A percentile compares a stretch with the other conserved stretches of the same genome.
These are phyloP conservation scores for Erodium maritimum DNA, from an alignment of 345 rosid genomes.

Conservation along the genomic window DNA sequence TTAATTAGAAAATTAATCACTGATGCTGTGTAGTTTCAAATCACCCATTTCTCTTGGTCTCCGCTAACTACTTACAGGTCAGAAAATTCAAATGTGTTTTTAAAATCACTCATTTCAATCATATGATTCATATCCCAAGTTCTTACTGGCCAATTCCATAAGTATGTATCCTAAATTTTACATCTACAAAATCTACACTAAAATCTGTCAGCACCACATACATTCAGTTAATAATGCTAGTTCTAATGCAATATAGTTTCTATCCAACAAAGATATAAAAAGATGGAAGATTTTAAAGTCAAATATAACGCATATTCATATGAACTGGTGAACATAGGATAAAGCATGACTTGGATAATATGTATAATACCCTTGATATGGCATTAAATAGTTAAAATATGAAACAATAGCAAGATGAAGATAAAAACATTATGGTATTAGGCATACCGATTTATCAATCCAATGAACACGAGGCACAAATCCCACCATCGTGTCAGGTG, in stretches of 20 bases:
- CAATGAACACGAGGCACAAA: constrained; percentile 86
- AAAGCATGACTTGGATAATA: background rate
- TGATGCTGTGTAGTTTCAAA: background rate
- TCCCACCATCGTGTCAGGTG: constrained; percentile 82
- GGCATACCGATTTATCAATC: constrained; percentile 47
- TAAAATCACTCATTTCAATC: too few species aligned
- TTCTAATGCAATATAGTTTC: too few species aligned
- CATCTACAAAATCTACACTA: too few species aligned
- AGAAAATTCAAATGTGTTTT: background rate
- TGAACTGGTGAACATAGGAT: background rate
- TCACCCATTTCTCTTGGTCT: background rate
- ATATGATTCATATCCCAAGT: too few species aligned
- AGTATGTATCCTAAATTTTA: too few species aligned
- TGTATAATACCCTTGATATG: background rate
- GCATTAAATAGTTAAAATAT: background rate
- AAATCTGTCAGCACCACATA: too few species aligned
- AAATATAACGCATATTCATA: background rate
- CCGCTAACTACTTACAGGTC: background rate
- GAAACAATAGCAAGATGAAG: background rate
- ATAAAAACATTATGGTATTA: background rate
- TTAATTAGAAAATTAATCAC: background rate
- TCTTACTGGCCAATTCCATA: too few species aligned
- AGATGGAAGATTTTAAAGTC: too few species aligned
- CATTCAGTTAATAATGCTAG: too few species aligned
- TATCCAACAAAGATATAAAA: too few species aligned